Base-by-base conservation (phyloP, 179 eudicot genomes). In the Beta macrorhiza region DNA sequence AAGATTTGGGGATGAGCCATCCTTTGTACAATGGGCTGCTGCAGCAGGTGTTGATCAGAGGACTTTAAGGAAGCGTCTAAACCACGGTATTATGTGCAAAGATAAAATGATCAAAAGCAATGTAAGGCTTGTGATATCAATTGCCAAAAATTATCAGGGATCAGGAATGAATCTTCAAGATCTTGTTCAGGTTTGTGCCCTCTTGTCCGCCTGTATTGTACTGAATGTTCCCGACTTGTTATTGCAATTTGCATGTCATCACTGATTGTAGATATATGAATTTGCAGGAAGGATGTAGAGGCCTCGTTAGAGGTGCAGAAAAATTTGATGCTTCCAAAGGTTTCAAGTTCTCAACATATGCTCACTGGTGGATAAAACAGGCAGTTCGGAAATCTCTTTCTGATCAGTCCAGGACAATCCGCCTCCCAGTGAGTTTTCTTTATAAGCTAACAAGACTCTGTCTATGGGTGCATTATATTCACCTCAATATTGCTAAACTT, bases 341-440 rank as follows among this genome's bases (percentile, higher is more conserved):
- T 67, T 97, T 92, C 87, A 97, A 91, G 77, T 94, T 97, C 88
- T 97, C 98, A 71, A 97, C 99, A 17, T 97, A 97, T 82, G 99
- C 98, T 83, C 97, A 94, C 86, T 97, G 99, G 99, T 94, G 99
- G 99, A 94, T 97, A 75, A 94, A 88, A 82, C 98, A 96, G 86
- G 97, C 99, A 47, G 93, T 96, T 81, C 89, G 96, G 63, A 96
- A 89, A 87, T 91, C 91, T 78, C 97, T 94, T 80, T 88, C 96
- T 67, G 97, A 94, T 74, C 97, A 89, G 74, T 90, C 97, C 68
- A 88, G 99, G 83, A 94, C 91, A 58, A 96, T 96, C 63, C 89
- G 98, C 12, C 81, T 95, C 75, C 98, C 98, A 56, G 98, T 93
- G 88, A 84, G 95, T 83, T 72, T 15, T 65, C 10, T 17, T 14